phyloP scores from a whole-genome alignment of 768 basidiomycete species.

The Clavulina sp. region DNA sequence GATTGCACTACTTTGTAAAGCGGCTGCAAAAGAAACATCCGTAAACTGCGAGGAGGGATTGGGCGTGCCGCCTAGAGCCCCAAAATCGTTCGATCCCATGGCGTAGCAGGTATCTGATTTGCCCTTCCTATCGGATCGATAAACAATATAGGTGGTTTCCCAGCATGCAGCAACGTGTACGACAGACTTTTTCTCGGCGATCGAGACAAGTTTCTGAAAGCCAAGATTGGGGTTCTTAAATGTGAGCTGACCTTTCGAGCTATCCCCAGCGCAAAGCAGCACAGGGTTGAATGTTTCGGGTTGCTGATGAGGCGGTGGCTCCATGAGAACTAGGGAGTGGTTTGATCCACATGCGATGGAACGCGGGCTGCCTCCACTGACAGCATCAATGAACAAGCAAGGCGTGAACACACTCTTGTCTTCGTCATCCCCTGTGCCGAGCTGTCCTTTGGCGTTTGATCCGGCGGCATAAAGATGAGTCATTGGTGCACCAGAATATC shows the following conservation, averaged over 20 bases:
- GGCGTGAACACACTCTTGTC: constrained; percentile 27
- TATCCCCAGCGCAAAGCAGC: constrained; percentile 44
- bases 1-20: no score
- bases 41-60: not conserved
- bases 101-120: constrained; percentile 33
- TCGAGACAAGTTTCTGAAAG: constrained; percentile 9
- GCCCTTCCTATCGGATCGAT: constrained; percentile 23
- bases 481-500: no score
- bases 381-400: constrained; percentile 5
- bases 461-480: constrained; percentile 20
- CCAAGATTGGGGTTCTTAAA: constrained; percentile 14
- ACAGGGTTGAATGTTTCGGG: constrained; percentile 14
- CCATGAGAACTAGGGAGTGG: constrained; percentile 54
- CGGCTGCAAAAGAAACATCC: not conserved
- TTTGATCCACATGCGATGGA: constrained; percentile 52
- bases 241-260: constrained; percentile 56
- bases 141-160: constrained; percentile 67
- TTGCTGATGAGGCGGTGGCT: constrained; percentile 15
- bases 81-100: constrained; percentile 75
- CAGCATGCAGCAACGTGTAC: constrained; percentile 49
- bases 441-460: constrained; percentile 38
- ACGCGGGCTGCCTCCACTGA: not conserved
- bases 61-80: constrained; percentile 41
- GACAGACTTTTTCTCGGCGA: constrained; percentile 32
- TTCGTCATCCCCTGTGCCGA: constrained; percentile 28